A percentile compares a stretch with the other conserved stretches of the same genome.
These are phyloP conservation scores for Skeletonema grethae DNA, from an alignment of 108 stramenopile species.

Conservation along the genomic window DNA sequence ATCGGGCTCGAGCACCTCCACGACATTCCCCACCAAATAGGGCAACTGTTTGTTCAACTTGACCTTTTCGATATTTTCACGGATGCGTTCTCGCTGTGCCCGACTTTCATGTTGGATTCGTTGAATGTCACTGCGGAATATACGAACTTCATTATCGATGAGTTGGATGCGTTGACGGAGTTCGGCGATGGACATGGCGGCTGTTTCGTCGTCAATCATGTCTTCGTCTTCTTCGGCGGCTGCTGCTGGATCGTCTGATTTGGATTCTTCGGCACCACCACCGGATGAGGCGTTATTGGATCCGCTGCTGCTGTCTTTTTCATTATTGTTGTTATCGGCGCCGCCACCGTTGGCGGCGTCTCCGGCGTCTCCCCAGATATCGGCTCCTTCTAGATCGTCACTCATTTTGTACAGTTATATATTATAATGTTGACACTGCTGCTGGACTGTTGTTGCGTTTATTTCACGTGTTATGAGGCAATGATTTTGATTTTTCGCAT, in stretches of 20 bases:
- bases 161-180: constrained; percentile 95
- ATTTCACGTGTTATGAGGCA: neutral
- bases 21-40: constrained; percentile 98
- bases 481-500: constrained; percentile 4
- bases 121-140: constrained; percentile 96
- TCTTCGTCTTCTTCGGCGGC: constrained; percentile 21
- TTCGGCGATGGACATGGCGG: constrained; percentile 88
- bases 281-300: constrained; percentile 1
- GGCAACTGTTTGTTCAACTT: constrained; percentile 99
- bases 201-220: constrained; percentile 79
- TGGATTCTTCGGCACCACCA: constrained; percentile 36
- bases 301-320: constrained; percentile 2
- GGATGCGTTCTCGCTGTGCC: constrained; percentile 92
- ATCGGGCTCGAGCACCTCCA: constrained; percentile 92
- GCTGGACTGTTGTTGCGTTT: neutral
- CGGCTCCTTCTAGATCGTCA: constrained; percentile 91
- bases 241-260: constrained; percentile 38
- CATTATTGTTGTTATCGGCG: constrained; percentile 21
- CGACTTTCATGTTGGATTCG: constrained; percentile 93
- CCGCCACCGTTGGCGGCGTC: constrained; percentile 43
- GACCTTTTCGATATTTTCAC: constrained; percentile 99
- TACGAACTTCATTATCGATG: constrained; percentile 96
- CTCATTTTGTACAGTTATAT: constrained; percentile 39
- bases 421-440: neutral
- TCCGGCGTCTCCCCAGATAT: constrained; percentile 91